phyloP scores from a whole-genome alignment of 2,329 filamentous ascomycete genomes.

The Amesomyces nigricolor region DNA sequence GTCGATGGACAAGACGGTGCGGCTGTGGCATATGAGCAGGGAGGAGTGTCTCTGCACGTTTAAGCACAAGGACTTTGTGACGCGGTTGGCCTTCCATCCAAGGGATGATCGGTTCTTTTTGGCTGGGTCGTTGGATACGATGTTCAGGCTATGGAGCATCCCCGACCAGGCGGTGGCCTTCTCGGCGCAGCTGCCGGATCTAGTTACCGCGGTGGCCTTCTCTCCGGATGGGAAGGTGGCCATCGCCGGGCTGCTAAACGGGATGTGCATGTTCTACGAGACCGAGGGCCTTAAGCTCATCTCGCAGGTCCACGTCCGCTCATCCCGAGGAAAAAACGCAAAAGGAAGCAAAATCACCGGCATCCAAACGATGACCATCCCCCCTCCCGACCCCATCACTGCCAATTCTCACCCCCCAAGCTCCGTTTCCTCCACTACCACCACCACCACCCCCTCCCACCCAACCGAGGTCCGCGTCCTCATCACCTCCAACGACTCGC shows the following conservation, averaged over 20 bases:
- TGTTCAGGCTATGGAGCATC: slow-evolving; percentile 90
- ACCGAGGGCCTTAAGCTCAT: slow-evolving; percentile 82
- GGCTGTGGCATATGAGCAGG: slow-evolving; percentile 85
- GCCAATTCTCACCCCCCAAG: slow-evolving; percentile 21
- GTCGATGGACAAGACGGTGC: slow-evolving; percentile 96
- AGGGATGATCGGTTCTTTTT: slow-evolving; percentile 95
- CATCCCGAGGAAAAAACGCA: slow-evolving; percentile 83
- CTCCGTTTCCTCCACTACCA: slow-evolving; percentile 12
- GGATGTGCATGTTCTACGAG: slow-evolving; percentile 83
- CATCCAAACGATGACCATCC: slow-evolving; percentile 67
- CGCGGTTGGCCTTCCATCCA: slow-evolving; percentile 90
- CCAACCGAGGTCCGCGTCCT: slow-evolving; percentile 70
- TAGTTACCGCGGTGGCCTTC: slow-evolving; percentile 92
- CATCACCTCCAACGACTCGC: slow-evolving; percentile 91
- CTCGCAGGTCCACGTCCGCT: slow-evolving; percentile 88
- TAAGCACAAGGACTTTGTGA: slow-evolving; percentile 91
- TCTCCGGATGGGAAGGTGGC: slow-evolving; percentile 85
- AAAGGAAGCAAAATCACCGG: slow-evolving; percentile 98
- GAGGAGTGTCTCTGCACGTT: slow-evolving; percentile 87
- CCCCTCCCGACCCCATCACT: slow-evolving; percentile 32
- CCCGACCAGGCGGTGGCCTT: slow-evolving; percentile 92
- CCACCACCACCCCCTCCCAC: slow-evolving; percentile 13
- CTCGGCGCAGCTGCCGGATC: slow-evolving; percentile 68
- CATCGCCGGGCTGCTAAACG: slow-evolving; percentile 82
- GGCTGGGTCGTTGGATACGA: slow-evolving; percentile 84